A percentile compares a stretch with the other conserved stretches of the same genome.
Evolutionary conservation across 805 yeast species (phyloP).

Genomic region (Sungouiozyma ichnusensis): DNA sequence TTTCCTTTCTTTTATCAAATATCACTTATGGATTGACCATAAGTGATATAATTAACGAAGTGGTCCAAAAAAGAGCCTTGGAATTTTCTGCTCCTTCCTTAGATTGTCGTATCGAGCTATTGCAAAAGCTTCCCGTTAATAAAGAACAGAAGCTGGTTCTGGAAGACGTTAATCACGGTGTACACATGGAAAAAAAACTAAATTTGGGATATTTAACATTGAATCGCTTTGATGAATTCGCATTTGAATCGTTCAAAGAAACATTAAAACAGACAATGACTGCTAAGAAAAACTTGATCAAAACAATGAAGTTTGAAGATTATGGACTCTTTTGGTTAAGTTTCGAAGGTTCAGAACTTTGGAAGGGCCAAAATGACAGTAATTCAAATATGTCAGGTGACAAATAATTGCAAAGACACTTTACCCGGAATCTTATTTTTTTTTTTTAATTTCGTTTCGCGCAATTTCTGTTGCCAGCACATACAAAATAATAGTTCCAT

Average conservation of each 20-base stretch:
- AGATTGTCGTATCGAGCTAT: background rate
- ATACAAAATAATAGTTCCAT: background rate
- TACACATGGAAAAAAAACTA: background rate
- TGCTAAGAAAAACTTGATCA: background rate
- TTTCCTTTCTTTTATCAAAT: background rate
- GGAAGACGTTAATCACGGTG: background rate
- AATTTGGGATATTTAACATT: background rate
- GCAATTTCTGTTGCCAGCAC: background rate
- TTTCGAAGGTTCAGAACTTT: background rate
- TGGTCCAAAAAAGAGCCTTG: background rate
- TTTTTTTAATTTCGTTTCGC: background rate
- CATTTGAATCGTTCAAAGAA: background rate
- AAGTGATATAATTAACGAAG: background rate
- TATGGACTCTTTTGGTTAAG: background rate
- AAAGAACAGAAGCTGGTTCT: background rate
- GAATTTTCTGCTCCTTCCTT: background rate
- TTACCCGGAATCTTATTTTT: background rate
- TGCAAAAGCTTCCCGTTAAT: background rate
- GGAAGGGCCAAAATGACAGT: background rate
- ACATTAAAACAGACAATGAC: background rate
- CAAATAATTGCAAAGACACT: no score
- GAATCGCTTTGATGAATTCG: background rate
- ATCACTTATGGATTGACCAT: background rate
- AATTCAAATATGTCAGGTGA: background rate
- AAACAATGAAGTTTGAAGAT: background rate